A percentile compares a stretch with the other conserved stretches of the same genome.
These are phyloP conservation scores for Termitomyces sp. DNA, from an alignment of 768 basidiomycete species.

Conservation along the genomic window DNA sequence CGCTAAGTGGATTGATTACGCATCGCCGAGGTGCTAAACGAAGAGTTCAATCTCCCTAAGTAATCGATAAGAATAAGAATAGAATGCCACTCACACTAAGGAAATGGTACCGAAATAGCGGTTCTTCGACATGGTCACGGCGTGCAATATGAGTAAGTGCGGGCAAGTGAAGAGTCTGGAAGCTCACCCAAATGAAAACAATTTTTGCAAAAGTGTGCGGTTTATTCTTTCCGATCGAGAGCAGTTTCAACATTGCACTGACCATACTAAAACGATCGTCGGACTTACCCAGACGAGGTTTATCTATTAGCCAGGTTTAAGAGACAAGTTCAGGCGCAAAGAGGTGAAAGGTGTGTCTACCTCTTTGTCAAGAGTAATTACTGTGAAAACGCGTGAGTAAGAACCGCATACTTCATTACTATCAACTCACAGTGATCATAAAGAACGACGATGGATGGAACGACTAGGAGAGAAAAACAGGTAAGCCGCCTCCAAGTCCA, in stretches of 20 bases:
- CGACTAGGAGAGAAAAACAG: constrained; percentile 7
- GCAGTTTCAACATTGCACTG: not conserved
- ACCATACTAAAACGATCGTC: not conserved
- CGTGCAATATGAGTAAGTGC: not conserved
- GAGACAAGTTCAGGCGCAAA: not conserved
- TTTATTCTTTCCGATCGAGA: constrained; percentile 13
- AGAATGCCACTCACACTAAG: constrained; percentile 17
- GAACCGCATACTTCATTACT: not conserved
- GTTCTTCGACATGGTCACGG: constrained; percentile 14
- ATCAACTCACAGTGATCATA: constrained; percentile 22
- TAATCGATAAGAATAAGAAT: not conserved
- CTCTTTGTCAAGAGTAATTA: constrained; percentile 26
- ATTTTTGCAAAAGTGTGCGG: constrained; percentile 20
- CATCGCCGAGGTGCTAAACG: constrained; percentile 6
- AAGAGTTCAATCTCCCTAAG: not conserved
- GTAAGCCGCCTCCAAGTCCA: not conserved
- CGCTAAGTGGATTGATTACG: constrained; percentile 3
- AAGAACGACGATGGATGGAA: constrained; percentile 18
- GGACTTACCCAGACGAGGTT: constrained; percentile 24
- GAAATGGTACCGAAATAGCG: constrained; percentile 25
- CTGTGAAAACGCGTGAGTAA: constrained; percentile 8
- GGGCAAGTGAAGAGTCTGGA: not conserved
- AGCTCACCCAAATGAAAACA: constrained; percentile 21
- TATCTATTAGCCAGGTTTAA: constrained; percentile 11
- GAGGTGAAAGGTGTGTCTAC: constrained; percentile 4